A percentile compares a stretch with the other conserved stretches of the same genome.
These are phyloP conservation scores for Sporobolomyces roseus DNA, from an alignment of 768 basidiomycete species.

Conservation along the genomic window DNA sequence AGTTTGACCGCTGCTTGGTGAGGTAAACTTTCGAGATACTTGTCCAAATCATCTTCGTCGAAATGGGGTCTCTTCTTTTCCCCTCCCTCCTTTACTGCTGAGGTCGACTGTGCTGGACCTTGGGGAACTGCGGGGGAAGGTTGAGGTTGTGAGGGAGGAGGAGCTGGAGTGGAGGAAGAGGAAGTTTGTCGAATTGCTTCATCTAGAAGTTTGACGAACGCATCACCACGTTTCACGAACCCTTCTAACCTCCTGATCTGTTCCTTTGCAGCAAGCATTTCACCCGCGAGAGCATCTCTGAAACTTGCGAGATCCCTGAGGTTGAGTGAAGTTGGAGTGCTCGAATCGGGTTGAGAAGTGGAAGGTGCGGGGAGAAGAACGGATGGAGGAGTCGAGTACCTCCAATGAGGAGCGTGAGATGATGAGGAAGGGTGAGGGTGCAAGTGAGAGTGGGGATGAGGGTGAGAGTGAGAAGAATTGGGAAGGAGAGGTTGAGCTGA, in stretches of 20 bases:
- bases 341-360: not conserved
- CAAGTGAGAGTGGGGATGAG: not conserved
- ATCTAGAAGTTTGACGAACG: slow-evolving; percentile 18
- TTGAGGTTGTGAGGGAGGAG: not conserved
- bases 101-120: too few species aligned
- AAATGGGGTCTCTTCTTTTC: not conserved
- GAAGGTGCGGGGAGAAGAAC: not conserved
- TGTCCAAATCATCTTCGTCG: slow-evolving; percentile 30
- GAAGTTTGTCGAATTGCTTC: not conserved
- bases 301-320: slow-evolving; percentile 12
- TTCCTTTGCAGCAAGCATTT: slow-evolving; percentile 9
- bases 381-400: not conserved
- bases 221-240: slow-evolving; percentile 23
- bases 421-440: slow-evolving; percentile 7
- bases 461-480: not conserved
- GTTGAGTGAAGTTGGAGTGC: too few species aligned
- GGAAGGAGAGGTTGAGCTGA: not conserved
- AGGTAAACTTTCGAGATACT: slow-evolving; percentile 26
- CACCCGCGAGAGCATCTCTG: slow-evolving; percentile 3
- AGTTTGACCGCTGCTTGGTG: slow-evolving; percentile 25
- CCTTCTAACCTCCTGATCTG: slow-evolving; percentile 18
- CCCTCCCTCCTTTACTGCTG: not conserved
- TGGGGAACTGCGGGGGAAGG: not conserved
- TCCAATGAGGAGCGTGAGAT: slow-evolving; percentile 18
- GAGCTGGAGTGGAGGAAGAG: not conserved